A percentile compares a stretch with the other conserved stretches of the same genome.
Conservation (phyloP, 2,329 filamentous ascomycete species). For the Hyphodiscus sp. region DNA sequence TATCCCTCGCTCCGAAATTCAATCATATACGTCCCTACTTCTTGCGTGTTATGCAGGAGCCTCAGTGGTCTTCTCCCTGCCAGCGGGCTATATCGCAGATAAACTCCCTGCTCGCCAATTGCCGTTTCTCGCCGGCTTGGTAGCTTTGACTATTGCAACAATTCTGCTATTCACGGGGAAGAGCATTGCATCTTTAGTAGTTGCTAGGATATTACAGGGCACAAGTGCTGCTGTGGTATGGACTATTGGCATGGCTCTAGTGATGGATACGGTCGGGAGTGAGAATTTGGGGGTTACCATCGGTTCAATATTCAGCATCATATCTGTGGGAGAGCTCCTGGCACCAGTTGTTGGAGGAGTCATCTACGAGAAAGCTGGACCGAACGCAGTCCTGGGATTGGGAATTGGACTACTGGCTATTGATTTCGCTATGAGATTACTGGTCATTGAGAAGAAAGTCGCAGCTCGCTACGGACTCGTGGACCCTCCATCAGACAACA, state of each 20-base stretch:
- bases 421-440: conserved; percentile 53
- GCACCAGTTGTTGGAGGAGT: conserved; percentile 54
- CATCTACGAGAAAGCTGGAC: conserved; percentile 52
- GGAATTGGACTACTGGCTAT: conserved; percentile 46
- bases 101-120: conserved; percentile 51
- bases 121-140: conserved; percentile 55
- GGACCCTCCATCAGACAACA: not conserved
- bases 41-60: conserved; percentile 1
- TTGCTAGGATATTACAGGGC: conserved; percentile 55
- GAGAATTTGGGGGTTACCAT: conserved; percentile 55
- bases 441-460: conserved; percentile 57
- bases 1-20: not conserved
- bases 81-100: conserved; percentile 40
- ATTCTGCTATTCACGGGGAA: conserved; percentile 52
- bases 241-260: conserved; percentile 63
- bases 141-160: conserved; percentile 35
- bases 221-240: conserved; percentile 65
- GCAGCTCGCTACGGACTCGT: conserved; percentile 36
- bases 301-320: conserved; percentile 54
- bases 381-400: conserved; percentile 51
- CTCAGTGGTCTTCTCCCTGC: not conserved
- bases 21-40: not conserved
- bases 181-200: not conserved
- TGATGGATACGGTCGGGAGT: conserved; percentile 63
- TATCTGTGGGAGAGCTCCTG: conserved; percentile 49